phyloP scores from a whole-genome alignment of 495 filamentous ascomycete species.

The Hyphodiscus hymeniophilus region DNA sequence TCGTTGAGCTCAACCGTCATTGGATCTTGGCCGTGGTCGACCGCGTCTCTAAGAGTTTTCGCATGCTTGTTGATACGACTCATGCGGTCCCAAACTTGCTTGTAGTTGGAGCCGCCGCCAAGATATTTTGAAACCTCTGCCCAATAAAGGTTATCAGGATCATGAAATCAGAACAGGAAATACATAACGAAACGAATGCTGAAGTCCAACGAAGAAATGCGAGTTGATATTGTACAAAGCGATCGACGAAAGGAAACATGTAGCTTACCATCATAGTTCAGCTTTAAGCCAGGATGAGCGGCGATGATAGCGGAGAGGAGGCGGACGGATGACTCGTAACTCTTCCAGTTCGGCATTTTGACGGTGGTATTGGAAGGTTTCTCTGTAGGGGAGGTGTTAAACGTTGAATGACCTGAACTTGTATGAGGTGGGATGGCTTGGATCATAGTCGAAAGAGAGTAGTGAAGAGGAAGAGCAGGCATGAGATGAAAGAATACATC shows the following conservation, averaged over 20 bases:
- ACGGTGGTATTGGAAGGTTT: not conserved
- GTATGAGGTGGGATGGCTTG: not conserved
- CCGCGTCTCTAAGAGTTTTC: conserved; percentile 7
- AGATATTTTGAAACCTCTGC: conserved; percentile 15
- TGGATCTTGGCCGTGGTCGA: conserved; percentile 13
- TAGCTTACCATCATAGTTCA: conserved; percentile 42
- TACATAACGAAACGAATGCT: no score
- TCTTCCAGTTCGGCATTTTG: conserved; percentile 40
- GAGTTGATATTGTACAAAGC: no score
- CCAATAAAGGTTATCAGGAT: no score
- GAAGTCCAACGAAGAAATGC: no score
- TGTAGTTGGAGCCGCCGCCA: conserved; percentile 15
- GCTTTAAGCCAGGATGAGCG: conserved; percentile 30
- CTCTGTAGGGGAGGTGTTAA: not conserved
- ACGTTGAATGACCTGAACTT: not conserved
- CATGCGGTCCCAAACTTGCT: conserved; percentile 10
- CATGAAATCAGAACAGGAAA: no score
- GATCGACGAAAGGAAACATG: conserved; percentile 5
- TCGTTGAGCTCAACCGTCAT: conserved; percentile 7
- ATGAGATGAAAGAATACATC: not conserved
- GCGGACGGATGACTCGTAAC: conserved; percentile 37
- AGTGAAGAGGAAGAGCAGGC: not conserved
- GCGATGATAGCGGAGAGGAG: conserved; percentile 44
- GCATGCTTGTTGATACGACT: conserved; percentile 9
- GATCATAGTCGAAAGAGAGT: not conserved